Conservation (phyloP, 768 basidiomycete genomes). For the Podaxis pistillaris region DNA sequence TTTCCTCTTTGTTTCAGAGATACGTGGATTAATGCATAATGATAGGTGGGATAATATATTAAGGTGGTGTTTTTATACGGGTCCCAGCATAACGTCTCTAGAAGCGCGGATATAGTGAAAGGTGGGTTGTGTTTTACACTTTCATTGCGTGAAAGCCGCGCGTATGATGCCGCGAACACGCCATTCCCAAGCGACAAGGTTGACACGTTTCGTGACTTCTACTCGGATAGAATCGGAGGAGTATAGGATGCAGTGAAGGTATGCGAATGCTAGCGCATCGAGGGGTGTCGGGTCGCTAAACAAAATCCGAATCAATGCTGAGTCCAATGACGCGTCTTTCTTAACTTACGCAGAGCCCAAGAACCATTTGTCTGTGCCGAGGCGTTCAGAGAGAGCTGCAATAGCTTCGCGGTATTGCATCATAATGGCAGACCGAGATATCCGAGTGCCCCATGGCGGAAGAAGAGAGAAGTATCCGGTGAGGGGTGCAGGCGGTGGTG, state of each 20-base stretch:
- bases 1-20: background rate
- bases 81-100: background rate
- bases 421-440: constrained; percentile 50
- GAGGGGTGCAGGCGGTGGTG: constrained; percentile 66
- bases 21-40: background rate
- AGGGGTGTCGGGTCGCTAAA: constrained; percentile 71
- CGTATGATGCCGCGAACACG: constrained; percentile 60
- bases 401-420: constrained; percentile 71
- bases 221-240: constrained; percentile 46
- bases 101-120: background rate
- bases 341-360: constrained; percentile 61
- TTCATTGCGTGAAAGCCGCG: constrained; percentile 41
- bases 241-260: constrained; percentile 66
- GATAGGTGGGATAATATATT: background rate
- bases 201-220: constrained; percentile 68
- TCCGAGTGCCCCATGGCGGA: constrained; percentile 57
- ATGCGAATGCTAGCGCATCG: constrained; percentile 82
- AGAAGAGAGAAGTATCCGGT: constrained; percentile 66
- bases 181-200: constrained; percentile 80
- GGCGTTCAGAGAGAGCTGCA: constrained; percentile 66
- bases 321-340: background rate
- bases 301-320: background rate
- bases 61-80: background rate
- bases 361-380: constrained; percentile 81
- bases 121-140: background rate